Evolutionary conservation across 805 yeast species (phyloP).

Genomic region (Cyberlindnera sargentensis): DNA sequence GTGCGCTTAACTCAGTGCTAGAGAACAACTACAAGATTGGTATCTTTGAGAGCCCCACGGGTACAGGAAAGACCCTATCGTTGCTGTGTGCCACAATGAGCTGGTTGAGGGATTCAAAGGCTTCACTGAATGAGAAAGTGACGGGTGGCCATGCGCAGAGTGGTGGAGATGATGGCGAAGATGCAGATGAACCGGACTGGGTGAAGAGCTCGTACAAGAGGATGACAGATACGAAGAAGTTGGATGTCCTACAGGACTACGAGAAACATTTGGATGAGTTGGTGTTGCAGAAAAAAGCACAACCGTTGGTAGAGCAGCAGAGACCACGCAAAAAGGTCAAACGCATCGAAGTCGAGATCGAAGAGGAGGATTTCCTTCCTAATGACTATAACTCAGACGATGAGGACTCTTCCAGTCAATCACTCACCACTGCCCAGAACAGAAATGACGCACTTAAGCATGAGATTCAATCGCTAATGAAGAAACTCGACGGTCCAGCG

Average conservation of each 20-base stretch:
- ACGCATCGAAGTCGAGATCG: slow-evolving; percentile 5
- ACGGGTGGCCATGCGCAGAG: slow-evolving; percentile 6
- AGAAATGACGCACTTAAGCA: slow-evolving; percentile 29
- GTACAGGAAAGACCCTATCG: slow-evolving; percentile 88
- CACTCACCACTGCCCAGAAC: slow-evolving; percentile 8
- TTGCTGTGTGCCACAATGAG: slow-evolving; percentile 78
- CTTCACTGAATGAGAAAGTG: not conserved
- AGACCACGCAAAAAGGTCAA: slow-evolving; percentile 16
- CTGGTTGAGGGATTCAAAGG: slow-evolving; percentile 52
- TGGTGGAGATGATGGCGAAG: slow-evolving; percentile 33
- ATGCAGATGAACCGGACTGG: slow-evolving; percentile 68
- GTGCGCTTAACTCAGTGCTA: slow-evolving; percentile 58
- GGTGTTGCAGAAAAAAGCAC: slow-evolving; percentile 6
- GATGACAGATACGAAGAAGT: slow-evolving; percentile 19
- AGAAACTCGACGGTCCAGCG: slow-evolving; percentile 30
- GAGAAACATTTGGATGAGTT: slow-evolving; percentile 29
- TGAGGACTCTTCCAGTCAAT: slow-evolving; percentile 13
- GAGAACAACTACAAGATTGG: slow-evolving; percentile 56
- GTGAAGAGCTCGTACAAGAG: slow-evolving; percentile 36
- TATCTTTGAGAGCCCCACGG: slow-evolving; percentile 89
- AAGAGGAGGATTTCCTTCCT: slow-evolving; percentile 34
- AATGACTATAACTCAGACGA: slow-evolving; percentile 29
- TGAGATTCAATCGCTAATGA: slow-evolving; percentile 44
- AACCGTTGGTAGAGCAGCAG: slow-evolving; percentile 13
- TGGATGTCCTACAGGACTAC: slow-evolving; percentile 25